Evolutionary conservation across 2,329 filamentous ascomycete genomes (phyloP).

Genomic region (Nemania sp.): DNA sequence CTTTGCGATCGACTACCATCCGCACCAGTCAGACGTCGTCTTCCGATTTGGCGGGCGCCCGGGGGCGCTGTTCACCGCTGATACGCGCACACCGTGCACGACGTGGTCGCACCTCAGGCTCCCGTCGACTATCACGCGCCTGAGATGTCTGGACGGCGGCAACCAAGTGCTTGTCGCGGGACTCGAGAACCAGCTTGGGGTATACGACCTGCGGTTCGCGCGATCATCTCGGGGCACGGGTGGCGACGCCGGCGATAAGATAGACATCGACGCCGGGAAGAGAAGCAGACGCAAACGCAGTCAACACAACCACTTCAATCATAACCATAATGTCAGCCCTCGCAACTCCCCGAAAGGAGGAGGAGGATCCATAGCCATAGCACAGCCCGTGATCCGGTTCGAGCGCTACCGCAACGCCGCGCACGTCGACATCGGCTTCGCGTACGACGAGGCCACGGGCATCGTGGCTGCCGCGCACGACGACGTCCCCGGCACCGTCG

Average conservation of each 20-base stretch:
- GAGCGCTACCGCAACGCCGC: conserved; percentile 55
- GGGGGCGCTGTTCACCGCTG: conserved; percentile 51
- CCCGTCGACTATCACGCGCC: conserved; percentile 51
- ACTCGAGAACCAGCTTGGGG: conserved; percentile 51
- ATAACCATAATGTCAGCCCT: not conserved
- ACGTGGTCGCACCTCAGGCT: conserved; percentile 38
- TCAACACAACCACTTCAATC: no score
- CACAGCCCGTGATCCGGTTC: conserved; percentile 52
- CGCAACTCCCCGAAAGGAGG: not conserved
- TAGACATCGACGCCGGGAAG: not conserved
- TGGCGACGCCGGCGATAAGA: not conserved
- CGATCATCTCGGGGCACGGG: not conserved
- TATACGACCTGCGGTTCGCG: conserved; percentile 61
- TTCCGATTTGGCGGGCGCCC: conserved; percentile 57
- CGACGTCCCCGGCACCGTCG: conserved; percentile 48
- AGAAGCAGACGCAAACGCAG: conserved; percentile 5
- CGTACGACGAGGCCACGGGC: conserved; percentile 52
- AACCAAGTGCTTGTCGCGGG: conserved; percentile 60
- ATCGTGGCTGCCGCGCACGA: conserved; percentile 60
- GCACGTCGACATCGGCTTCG: conserved; percentile 56
- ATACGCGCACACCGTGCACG: conserved; percentile 45
- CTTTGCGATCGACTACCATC: conserved; percentile 55
- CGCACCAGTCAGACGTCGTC: conserved; percentile 49
- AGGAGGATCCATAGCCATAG: conserved; percentile 24
- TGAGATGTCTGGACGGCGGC: conserved; percentile 51